Evolutionary conservation across 805 yeast genomes (phyloP).

Genomic region (Lachancea fermentati): DNA sequence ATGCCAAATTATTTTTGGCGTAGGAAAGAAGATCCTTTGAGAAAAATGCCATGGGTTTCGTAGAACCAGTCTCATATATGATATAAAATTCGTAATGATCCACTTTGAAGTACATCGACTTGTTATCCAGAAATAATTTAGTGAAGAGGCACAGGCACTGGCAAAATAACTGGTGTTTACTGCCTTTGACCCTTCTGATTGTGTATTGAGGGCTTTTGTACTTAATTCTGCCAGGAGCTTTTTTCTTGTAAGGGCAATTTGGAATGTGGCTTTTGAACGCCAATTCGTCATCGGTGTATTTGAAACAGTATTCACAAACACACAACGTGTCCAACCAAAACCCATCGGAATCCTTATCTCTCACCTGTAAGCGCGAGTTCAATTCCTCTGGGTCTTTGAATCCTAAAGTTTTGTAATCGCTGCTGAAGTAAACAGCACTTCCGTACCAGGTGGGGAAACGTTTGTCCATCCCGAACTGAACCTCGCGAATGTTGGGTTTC

Average conservation of each 20-base stretch:
- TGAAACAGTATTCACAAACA: conserved; percentile 82
- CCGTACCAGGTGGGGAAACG: conserved; percentile 85
- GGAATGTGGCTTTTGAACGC: conserved; percentile 47
- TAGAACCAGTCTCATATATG: conserved; percentile 46
- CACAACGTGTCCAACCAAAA: conserved; percentile 56
- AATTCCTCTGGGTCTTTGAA: conserved; percentile 29
- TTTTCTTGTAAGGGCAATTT: conserved; percentile 39
- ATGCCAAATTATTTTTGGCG: conserved; percentile 81
- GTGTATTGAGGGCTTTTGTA: conserved; percentile 53
- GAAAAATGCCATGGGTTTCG: conserved; percentile 81
- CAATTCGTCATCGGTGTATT: conserved; percentile 50
- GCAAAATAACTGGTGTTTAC: conserved; percentile 57
- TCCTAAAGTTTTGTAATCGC: conserved; percentile 43
- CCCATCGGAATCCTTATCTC: conserved; percentile 2
- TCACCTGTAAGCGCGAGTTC: conserved; percentile 9
- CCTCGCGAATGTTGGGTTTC: conserved; percentile 55
- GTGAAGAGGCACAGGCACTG: conserved; percentile 83
- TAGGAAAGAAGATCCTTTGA: conserved; percentile 77
- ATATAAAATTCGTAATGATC: conserved; percentile 78
- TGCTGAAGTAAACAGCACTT: conserved; percentile 67
- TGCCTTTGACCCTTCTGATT: conserved; percentile 66
- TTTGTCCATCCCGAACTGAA: conserved; percentile 57
- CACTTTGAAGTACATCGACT: conserved; percentile 76
- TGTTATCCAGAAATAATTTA: conserved; percentile 81
- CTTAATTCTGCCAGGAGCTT: conserved; percentile 60